These are phyloP conservation scores for Apiospora arundinis DNA, from an alignment of 2,329 filamentous ascomycete species.

Conservation along the genomic window DNA sequence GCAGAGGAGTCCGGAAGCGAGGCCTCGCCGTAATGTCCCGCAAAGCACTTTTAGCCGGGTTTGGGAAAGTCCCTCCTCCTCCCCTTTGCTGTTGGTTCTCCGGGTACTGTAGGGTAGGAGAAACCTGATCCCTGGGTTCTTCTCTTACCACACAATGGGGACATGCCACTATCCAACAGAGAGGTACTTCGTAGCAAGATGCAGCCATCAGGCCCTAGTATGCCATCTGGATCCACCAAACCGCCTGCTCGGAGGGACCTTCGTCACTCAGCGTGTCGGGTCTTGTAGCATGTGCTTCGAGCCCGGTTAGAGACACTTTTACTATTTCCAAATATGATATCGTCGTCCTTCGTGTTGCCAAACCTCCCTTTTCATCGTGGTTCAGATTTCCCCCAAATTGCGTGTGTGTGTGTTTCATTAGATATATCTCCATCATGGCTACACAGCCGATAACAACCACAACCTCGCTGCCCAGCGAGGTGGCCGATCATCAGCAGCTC, in stretches of 20 bases:
- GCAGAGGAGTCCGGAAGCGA: background rate
- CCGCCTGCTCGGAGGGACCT: background rate
- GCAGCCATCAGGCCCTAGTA: conserved; percentile 1
- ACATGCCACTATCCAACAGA: conserved; percentile 19
- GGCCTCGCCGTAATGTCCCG: conserved; percentile 2
- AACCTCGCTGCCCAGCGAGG: background rate
- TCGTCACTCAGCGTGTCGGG: background rate
- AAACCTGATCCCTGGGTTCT: conserved; percentile 1
- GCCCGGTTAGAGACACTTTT: background rate
- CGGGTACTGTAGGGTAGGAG: conserved; percentile 7
- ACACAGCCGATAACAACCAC: background rate
- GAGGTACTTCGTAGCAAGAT: background rate
- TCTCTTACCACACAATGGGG: background rate
- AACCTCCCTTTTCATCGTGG: background rate
- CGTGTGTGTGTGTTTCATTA: background rate
- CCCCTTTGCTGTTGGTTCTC: background rate
- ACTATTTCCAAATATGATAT: background rate
- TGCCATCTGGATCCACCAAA: background rate
- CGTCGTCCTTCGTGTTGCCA: background rate
- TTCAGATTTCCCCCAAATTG: background rate
- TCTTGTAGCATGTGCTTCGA: background rate
- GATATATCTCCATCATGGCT: background rate
- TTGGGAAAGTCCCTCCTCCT: background rate
- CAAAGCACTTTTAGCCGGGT: background rate
- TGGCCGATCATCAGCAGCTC: conserved; percentile 22